Evolutionary conservation across 106 monocot genomes (phyloP).

Genomic region (Dioscorea dumetorum): DNA sequence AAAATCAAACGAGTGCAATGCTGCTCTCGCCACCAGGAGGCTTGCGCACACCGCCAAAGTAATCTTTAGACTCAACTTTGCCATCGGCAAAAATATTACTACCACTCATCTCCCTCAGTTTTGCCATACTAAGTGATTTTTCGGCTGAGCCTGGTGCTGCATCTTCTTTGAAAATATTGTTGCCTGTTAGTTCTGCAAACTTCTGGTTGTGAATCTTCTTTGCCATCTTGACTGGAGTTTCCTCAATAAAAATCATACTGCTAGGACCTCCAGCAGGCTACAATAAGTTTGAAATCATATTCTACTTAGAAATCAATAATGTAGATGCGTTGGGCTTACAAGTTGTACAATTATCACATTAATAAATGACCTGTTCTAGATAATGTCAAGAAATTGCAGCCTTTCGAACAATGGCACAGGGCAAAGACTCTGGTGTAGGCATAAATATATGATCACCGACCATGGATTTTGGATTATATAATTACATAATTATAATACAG

Average conservation of each 20-base stretch:
- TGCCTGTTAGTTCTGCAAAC: conserved; percentile 40
- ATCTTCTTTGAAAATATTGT: conserved; percentile 70
- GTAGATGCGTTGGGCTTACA: background rate
- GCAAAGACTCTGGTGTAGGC: too few relatives aligned
- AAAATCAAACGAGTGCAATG: conserved; percentile 20
- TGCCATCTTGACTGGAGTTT: conserved; percentile 23
- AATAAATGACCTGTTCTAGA: background rate
- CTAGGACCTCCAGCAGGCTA: conserved; percentile 26
- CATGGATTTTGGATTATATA: too few relatives aligned
- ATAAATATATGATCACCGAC: too few relatives aligned
- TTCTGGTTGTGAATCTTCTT: conserved; percentile 33
- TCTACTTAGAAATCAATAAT: too few relatives aligned
- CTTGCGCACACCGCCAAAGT: conserved; percentile 64
- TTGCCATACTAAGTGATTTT: conserved; percentile 54
- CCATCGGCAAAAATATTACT: conserved; percentile 79
- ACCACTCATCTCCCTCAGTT: conserved; percentile 70
- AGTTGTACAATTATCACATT: background rate
- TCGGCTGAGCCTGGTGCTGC: conserved; percentile 36
- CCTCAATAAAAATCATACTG: conserved; percentile 18
- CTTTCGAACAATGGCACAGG: background rate
- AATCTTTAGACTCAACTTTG: conserved; percentile 42
- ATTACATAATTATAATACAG: too few relatives aligned
- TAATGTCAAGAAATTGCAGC: background rate
- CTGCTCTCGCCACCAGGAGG: conserved; percentile 88
- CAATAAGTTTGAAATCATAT: background rate